These are phyloP conservation scores for Dendrobium nobile DNA, from an alignment of 106 monocot species.

Conservation along the genomic window DNA sequence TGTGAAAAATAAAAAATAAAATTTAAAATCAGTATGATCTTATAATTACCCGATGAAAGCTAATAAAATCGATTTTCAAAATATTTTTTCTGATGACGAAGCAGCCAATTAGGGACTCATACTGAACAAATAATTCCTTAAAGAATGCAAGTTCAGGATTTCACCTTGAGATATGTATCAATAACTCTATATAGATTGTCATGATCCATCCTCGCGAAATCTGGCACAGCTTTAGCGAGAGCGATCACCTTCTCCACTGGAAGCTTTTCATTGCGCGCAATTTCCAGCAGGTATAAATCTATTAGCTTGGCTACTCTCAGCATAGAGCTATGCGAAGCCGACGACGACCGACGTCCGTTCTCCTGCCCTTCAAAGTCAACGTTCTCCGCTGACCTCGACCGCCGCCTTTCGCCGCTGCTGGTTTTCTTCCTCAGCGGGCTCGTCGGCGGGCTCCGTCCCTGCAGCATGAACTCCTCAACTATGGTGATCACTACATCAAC, in stretches of 20 bases:
- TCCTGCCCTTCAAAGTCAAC: constrained; percentile 46
- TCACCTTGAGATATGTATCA: constrained; percentile 74
- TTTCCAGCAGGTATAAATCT: constrained; percentile 60
- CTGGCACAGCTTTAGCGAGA: constrained; percentile 63
- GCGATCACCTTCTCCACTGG: constrained; percentile 52
- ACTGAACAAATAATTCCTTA: not conserved
- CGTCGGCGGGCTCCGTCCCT: constrained; percentile 42
- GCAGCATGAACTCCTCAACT: constrained; percentile 69
- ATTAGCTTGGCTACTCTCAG: constrained; percentile 66
- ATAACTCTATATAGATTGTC: constrained; percentile 78
- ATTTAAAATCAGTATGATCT: too few species aligned
- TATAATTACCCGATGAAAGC: too few species aligned
- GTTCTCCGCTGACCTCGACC: constrained; percentile 59
- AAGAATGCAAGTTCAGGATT: not conserved
- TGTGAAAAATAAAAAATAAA: too few species aligned
- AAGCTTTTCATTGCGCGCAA: constrained; percentile 50
- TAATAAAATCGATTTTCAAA: too few species aligned
- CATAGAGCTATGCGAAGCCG: constrained; percentile 58
- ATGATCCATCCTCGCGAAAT: constrained; percentile 66
- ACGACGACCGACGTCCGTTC: constrained; percentile 50
- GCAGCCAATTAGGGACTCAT: too few species aligned
- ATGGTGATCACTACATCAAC: constrained; percentile 62
- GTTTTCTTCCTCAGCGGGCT: constrained; percentile 40
- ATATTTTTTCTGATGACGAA: too few species aligned
- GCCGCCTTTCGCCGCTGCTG: constrained; percentile 15